Conservation (phyloP, 164 flowering plant species). For the Aristolochia californica region DNA sequence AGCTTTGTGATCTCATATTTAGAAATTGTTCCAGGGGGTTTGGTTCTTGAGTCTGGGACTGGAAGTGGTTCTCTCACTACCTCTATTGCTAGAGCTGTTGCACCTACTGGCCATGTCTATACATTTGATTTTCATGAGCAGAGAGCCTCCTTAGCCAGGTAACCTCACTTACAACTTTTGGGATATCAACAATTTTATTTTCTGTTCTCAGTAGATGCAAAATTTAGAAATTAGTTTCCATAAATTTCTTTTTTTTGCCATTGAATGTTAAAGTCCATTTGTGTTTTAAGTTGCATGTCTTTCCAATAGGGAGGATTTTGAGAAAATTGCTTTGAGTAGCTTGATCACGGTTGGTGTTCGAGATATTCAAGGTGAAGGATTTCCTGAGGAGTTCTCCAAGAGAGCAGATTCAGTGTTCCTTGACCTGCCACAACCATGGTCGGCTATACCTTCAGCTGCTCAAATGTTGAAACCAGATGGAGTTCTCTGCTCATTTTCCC, state of each 20-base stretch:
- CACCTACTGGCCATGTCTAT: slow-evolving; percentile 74
- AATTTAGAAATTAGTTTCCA: too few relatives aligned
- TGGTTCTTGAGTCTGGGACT: slow-evolving; percentile 85
- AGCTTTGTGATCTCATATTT: slow-evolving; percentile 67
- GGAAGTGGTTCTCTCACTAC: slow-evolving; percentile 86
- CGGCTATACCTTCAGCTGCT: slow-evolving; percentile 84
- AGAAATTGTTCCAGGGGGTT: slow-evolving; percentile 77
- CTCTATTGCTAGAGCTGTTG: slow-evolving; percentile 84
- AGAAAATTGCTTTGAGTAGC: slow-evolving; percentile 57
- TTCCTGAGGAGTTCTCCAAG: slow-evolving; percentile 61
- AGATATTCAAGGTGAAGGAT: slow-evolving; percentile 95
- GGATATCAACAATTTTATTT: too few relatives aligned
- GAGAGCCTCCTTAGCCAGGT: slow-evolving; percentile 86
- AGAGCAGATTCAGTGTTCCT: slow-evolving; percentile 74
- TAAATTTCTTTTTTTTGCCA: too few relatives aligned
- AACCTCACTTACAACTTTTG: neutral
- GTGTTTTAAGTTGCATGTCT: neutral
- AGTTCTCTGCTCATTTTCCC: slow-evolving; percentile 83
- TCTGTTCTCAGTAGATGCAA: too few relatives aligned
- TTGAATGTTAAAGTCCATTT: too few relatives aligned
- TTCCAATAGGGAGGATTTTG: slow-evolving; percentile 80
- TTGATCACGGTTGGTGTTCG: slow-evolving; percentile 78
- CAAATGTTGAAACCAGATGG: slow-evolving; percentile 90
- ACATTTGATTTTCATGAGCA: slow-evolving; percentile 88
- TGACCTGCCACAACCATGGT: slow-evolving; percentile 97